Evolutionary conservation across 2,329 filamentous ascomycete species (phyloP), one percentile per base, ranked within the genome.

Genomic region (Cercospora sp.): DNA sequence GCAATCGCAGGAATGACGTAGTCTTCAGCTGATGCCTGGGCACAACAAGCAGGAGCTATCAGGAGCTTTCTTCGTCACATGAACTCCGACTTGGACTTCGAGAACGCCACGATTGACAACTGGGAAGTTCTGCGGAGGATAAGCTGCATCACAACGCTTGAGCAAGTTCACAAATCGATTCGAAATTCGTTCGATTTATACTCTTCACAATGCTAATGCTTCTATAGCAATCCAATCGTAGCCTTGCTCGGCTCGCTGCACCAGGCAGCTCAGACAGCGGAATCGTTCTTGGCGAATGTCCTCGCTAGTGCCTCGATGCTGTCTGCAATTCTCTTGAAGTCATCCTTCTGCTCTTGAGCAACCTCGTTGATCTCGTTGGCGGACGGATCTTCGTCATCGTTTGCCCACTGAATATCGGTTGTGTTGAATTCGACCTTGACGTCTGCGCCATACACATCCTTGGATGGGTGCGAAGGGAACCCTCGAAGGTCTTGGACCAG

Each of bases 371-470:
- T 73, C 10, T 74, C 74, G 32, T 74, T 74, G 40, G 77, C 73
- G 3, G 76, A 74, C 3, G 77, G 70, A 64, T 81, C 80, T 16
- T 80, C 77, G 30, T 81, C 80, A 66, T 76, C 73, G 66, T 80
- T 81, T 43, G 72, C 71, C 80, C 80, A 82, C 70, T 82, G 80
- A 37, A 82, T 79, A 66, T 82, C 80, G 65, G 81, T 77, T 2
- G 80, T 82, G 70, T 79, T 79, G 70, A 82, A 78, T 59, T 81
- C 79, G 32, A 82, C 67, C 71, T 79, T 80, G 21, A 76, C 75
- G 61, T 81, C 77, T 1, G 75, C 66, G 49, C 80, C 80, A 71
- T 80, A 82, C 24, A 82, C 71, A 67, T 82, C 81, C 68, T 80
- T 79, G 28, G 72, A 72, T 1, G 76, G 70, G 71, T 79, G 76